Percentiles rank a stretch among this genome's conserved stretches.
phyloP scores from a whole-genome alignment of 2,329 filamentous ascomycete genomes.

The Penicillium freii region DNA sequence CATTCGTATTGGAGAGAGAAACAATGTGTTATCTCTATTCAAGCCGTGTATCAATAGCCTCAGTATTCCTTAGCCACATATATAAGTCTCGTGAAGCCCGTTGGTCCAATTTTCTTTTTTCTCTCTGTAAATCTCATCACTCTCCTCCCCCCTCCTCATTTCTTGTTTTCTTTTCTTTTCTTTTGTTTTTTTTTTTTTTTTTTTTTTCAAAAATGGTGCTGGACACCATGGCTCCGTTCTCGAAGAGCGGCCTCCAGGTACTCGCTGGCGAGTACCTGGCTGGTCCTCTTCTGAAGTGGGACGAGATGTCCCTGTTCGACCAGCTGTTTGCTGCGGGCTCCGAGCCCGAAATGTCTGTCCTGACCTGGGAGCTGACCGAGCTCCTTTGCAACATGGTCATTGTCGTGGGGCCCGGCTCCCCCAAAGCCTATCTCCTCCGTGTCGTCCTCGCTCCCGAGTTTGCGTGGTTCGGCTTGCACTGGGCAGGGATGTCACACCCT shows the following conservation, averaged over 20 bases:
- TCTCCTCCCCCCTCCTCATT: too few relatives aligned
- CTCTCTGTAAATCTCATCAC: background rate
- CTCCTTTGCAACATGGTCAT: slow-evolving; percentile 8
- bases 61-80: background rate
- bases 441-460: slow-evolving; percentile 7
- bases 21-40: background rate
- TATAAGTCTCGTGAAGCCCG: background rate
- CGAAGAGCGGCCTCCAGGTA: slow-evolving; percentile 2
- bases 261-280: slow-evolving; percentile 4
- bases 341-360: background rate
- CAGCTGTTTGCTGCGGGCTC: background rate
- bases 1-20: background rate
- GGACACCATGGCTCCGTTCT: slow-evolving; percentile 1
- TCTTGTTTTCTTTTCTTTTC: background rate
- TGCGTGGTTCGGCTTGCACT: slow-evolving; percentile 10
- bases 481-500: slow-evolving; percentile 3
- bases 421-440: slow-evolving; percentile 3
- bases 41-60: background rate
- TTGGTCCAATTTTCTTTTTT: background rate
- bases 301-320: background rate
- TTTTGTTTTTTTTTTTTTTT: background rate
- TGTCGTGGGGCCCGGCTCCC: slow-evolving; percentile 4
- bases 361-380: background rate
- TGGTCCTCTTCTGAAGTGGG: background rate
- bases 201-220: background rate